phyloP scores from a whole-genome alignment of 768 basidiomycete species.

The Lentinula sp. region DNA sequence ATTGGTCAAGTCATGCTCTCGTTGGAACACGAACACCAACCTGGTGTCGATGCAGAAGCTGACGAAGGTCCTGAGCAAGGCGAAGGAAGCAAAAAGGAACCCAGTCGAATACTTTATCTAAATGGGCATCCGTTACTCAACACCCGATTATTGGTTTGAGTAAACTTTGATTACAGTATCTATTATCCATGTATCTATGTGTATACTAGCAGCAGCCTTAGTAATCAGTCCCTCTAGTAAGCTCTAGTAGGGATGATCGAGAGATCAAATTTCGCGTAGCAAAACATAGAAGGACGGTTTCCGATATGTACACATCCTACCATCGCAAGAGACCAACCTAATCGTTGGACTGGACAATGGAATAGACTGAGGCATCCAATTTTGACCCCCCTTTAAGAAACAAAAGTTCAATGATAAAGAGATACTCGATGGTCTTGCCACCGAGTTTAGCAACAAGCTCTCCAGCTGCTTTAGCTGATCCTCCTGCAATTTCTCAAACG shows the following conservation, averaged over 20 bases:
- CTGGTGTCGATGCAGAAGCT: conserved; percentile 18
- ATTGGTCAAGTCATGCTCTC: conserved; percentile 46
- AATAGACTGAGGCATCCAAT: conserved; percentile 85
- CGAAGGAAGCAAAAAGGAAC: conserved; percentile 21
- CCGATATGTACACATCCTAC: no score
- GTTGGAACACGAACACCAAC: conserved; percentile 33
- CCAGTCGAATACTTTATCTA: conserved; percentile 58
- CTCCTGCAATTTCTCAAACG: conserved; percentile 43
- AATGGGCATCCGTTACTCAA: conserved; percentile 75
- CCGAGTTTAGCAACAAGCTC: conserved; percentile 80
- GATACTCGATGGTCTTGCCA: conserved; percentile 83
- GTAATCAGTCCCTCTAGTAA: no score
- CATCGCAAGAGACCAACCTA: conserved; percentile 17
- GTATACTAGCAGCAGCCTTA: neutral
- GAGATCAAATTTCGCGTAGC: no score
- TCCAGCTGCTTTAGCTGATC: conserved; percentile 90
- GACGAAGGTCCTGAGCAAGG: conserved; percentile 17
- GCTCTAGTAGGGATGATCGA: no score
- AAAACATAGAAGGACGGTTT: no score
- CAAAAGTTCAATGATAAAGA: conserved; percentile 85
- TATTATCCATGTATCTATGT: neutral
- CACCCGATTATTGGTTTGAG: conserved; percentile 60
- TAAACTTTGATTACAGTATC: neutral
- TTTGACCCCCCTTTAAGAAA: conserved; percentile 72
- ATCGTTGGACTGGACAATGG: conserved; percentile 77